phyloP scores from a whole-genome alignment of 345 rosid species.

The Ricinus communis region DNA sequence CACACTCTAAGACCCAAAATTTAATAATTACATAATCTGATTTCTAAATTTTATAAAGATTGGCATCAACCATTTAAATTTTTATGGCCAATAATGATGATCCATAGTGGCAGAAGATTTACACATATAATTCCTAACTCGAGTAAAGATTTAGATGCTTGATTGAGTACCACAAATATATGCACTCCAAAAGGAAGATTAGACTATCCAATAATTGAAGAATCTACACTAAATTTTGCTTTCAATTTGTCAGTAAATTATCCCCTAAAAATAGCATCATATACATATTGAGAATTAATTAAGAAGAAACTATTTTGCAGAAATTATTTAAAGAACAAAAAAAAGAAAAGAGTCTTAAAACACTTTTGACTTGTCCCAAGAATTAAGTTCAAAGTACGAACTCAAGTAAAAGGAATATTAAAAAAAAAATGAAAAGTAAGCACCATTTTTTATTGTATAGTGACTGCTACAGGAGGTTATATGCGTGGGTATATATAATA shows the following conservation, averaged over 20 bases:
- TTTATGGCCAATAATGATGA: too few species aligned
- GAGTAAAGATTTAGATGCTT: too few species aligned
- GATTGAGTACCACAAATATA: not conserved
- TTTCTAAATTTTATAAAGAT: not conserved
- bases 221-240: not conserved
- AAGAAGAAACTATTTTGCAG: too few species aligned
- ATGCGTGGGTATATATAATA: slow-evolving; percentile 17
- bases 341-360: slow-evolving; percentile 13
- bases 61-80: too few species aligned
- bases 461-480: slow-evolving; percentile 10
- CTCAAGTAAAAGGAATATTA: slow-evolving; percentile 35
- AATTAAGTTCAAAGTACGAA: slow-evolving; percentile 2
- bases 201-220: not conserved
- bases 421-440: slow-evolving; percentile 43
- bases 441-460: slow-evolving; percentile 28
- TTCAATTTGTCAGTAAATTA: too few species aligned
- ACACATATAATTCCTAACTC: too few species aligned
- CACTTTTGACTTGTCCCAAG: slow-evolving; percentile 38
- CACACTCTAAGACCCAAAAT: too few species aligned
- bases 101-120: too few species aligned
- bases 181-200: not conserved
- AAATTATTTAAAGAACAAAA: not conserved
- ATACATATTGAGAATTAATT: too few species aligned
- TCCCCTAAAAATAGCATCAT: too few species aligned
- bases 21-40: not conserved